Evolutionary conservation across 1,284 basidiomycete species (phyloP).

Genomic region (Fomitiporia mediterranea): DNA sequence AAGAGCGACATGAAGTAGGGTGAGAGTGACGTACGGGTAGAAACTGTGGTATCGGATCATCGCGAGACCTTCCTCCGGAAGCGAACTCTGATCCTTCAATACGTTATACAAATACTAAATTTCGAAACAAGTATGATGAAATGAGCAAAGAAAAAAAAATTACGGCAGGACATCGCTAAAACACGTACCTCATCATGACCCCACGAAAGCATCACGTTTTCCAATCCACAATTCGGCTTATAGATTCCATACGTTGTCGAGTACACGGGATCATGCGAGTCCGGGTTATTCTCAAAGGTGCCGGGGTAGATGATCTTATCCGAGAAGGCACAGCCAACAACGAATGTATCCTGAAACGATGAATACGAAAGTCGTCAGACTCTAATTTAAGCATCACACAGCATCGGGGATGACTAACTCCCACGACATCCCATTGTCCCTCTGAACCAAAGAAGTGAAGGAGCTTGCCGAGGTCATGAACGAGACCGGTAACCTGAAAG

Average conservation of each 20-base stretch:
- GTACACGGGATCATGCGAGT: conserved; percentile 65
- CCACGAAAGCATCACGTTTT: conserved; percentile 89
- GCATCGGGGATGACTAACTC: conserved; percentile 43
- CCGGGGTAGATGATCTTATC: conserved; percentile 84
- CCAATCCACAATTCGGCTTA: conserved; percentile 77
- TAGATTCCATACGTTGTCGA: conserved; percentile 85
- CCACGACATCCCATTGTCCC: conserved; percentile 92
- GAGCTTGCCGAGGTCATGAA: conserved; percentile 87
- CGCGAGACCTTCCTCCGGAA: conserved; percentile 78
- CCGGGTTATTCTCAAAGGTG: conserved; percentile 80
- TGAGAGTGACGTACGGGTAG: conserved; percentile 58
- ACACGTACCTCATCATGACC: conserved; percentile 69
- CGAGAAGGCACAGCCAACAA: conserved; percentile 83
- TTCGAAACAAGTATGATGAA: neutral
- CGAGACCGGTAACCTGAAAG: conserved; percentile 68
- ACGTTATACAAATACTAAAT: conserved; percentile 73
- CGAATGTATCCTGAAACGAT: conserved; percentile 68
- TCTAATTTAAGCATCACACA: too few species aligned
- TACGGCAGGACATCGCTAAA: neutral
- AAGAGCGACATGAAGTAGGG: neutral
- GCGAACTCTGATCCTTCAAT: conserved; percentile 70
- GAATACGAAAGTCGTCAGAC: neutral
- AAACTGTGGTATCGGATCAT: conserved; percentile 96
- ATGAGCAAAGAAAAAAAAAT: conserved; percentile 1
- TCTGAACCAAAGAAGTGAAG: conserved; percentile 77